Evolutionary conservation across 2,329 filamentous ascomycete species (phyloP).

Genomic region (Hypoxylon sp.): DNA sequence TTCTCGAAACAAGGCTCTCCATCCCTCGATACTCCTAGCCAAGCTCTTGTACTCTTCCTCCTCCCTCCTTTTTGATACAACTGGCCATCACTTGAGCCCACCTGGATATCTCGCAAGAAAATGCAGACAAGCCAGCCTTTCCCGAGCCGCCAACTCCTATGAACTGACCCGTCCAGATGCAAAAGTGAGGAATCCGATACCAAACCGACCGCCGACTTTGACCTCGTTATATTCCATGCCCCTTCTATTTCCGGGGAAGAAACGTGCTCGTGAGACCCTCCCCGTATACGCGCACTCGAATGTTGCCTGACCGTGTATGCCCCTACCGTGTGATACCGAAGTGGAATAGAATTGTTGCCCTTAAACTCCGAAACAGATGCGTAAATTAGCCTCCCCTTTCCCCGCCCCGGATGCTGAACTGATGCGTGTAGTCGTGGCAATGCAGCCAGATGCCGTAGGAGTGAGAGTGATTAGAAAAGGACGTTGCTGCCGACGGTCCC

Average conservation of each 20-base stretch:
- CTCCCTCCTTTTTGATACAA: too few species aligned
- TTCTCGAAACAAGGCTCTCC: constrained; percentile 2
- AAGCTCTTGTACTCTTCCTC: too few species aligned
- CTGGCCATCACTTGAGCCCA: neutral
- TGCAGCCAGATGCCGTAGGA: constrained; percentile 18
- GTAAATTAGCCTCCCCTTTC: constrained; percentile 1
- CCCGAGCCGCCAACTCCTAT: constrained; percentile 16
- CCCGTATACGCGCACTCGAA: constrained; percentile 6
- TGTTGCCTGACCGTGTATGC: constrained; percentile 7
- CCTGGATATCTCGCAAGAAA: neutral
- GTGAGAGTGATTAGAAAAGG: constrained; percentile 8
- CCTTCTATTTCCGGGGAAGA: constrained; percentile 7
- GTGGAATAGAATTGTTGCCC: constrained; percentile 8
- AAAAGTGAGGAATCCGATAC: constrained; percentile 17
- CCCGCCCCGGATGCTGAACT: constrained; percentile 10
- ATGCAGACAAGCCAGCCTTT: constrained; percentile 1
- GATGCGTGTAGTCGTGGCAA: constrained; percentile 11
- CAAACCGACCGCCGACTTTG: constrained; percentile 6
- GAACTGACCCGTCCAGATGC: constrained; percentile 13
- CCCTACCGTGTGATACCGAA: constrained; percentile 12
- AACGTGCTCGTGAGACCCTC: constrained; percentile 4
- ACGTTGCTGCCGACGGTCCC: neutral
- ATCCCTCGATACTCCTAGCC: neutral
- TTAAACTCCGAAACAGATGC: constrained; percentile 31
- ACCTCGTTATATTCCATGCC: neutral